These are phyloP conservation scores for Diaporthe amygdali DNA, from an alignment of 2,329 filamentous ascomycete species.

Conservation along the genomic window DNA sequence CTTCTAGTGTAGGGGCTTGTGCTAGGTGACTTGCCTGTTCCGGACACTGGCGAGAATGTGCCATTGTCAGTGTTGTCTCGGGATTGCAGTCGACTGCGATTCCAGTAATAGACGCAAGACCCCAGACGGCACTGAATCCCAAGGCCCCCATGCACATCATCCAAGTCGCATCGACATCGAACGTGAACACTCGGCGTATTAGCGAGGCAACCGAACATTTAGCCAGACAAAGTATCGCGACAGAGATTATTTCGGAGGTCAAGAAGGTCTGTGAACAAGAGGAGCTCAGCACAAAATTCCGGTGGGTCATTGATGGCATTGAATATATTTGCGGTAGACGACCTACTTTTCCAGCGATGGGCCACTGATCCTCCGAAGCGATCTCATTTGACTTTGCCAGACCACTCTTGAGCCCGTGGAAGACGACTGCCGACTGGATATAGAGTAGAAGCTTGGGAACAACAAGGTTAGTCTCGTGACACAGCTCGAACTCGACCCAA, in stretches of 20 bases:
- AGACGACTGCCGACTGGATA: background rate
- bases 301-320: no score
- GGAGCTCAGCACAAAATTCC: background rate
- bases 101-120: background rate
- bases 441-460: background rate
- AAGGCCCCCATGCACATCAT: background rate
- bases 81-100: background rate
- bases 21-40: background rate
- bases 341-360: background rate
- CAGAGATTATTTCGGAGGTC: background rate
- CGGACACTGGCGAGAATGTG: background rate
- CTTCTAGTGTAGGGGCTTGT: background rate
- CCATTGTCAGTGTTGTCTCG: background rate
- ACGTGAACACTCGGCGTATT: constrained; percentile 3
- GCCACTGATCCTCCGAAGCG: background rate
- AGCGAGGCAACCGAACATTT: constrained; percentile 13
- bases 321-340: background rate
- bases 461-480: background rate
- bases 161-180: background rate
- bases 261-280: background rate
- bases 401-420: background rate
- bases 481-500: no score
- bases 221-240: background rate
- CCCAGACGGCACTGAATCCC: background rate
- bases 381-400: constrained; percentile 7